These are phyloP conservation scores for Vitis rupestris DNA, from an alignment of 164 flowering plant genomes.

Conservation along the genomic window DNA sequence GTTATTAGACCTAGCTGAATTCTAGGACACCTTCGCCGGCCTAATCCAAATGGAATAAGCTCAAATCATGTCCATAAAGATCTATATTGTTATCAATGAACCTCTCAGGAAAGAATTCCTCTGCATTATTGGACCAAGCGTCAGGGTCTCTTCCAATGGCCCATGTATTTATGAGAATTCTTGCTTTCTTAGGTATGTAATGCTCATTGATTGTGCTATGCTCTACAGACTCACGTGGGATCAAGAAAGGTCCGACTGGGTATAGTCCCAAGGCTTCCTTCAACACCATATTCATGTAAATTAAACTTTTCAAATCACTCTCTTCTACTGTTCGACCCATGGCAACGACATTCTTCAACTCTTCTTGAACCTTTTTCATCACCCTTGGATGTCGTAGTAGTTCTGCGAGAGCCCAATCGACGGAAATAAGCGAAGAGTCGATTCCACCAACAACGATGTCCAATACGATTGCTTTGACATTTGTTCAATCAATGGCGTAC, in stretches of 20 bases:
- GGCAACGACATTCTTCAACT: slow-evolving; percentile 14
- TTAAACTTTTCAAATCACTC: slow-evolving; percentile 18
- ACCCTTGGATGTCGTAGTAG: neutral
- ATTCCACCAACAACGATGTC: no score
- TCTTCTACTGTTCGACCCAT: slow-evolving; percentile 20
- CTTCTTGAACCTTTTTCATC: slow-evolving; percentile 21
- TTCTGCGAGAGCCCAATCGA: no score
- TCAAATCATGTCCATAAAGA: slow-evolving; percentile 10
- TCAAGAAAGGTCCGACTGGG: slow-evolving; percentile 30
- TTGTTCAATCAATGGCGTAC: neutral
- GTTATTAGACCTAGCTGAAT: neutral
- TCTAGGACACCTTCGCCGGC: slow-evolving; percentile 19
- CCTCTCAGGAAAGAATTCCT: slow-evolving; percentile 21
- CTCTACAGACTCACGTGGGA: slow-evolving; percentile 27
- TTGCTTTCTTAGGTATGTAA: slow-evolving; percentile 21
- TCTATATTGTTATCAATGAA: slow-evolving; percentile 7
- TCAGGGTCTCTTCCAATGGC: slow-evolving; percentile 28
- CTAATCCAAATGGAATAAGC: slow-evolving; percentile 21
- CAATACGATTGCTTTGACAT: neutral
- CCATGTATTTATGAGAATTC: slow-evolving; percentile 28
- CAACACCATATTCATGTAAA: slow-evolving; percentile 31
- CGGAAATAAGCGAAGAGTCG: no score
- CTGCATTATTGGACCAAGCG: slow-evolving; percentile 14
- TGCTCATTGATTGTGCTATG: slow-evolving; percentile 16
- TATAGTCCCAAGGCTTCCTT: slow-evolving; percentile 36